phyloP scores from a whole-genome alignment of 768 basidiomycete species.

The Rhodotorula kratochvilovae region DNA sequence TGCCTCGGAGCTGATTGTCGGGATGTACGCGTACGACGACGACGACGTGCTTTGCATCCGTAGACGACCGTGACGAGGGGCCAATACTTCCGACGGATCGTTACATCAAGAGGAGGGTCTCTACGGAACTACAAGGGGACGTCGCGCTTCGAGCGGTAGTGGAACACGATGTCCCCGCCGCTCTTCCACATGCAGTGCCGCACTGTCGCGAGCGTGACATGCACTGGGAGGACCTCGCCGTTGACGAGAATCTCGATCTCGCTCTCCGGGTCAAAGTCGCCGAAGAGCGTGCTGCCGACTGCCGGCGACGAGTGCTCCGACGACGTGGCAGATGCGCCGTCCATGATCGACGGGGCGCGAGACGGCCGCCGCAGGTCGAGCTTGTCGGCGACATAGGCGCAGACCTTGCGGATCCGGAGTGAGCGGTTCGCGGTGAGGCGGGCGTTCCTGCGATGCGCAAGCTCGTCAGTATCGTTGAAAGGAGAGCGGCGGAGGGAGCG shows the following conservation, averaged over 20 bases:
- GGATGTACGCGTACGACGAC: too few species aligned
- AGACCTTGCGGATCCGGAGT: slow-evolving; percentile 77
- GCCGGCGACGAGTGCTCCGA: slow-evolving; percentile 55
- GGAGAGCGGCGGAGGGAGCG: slow-evolving; percentile 46
- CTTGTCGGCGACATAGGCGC: slow-evolving; percentile 63
- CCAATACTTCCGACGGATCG: not conserved
- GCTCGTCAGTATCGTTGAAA: not conserved
- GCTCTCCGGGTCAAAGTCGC: slow-evolving; percentile 21
- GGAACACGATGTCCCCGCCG: slow-evolving; percentile 38
- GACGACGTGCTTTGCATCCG: too few species aligned
- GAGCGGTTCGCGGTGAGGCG: slow-evolving; percentile 84
- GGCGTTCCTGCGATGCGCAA: slow-evolving; percentile 55
- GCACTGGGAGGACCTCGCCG: slow-evolving; percentile 70
- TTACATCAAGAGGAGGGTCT: not conserved
- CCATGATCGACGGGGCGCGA: slow-evolving; percentile 30
- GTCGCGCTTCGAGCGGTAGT: slow-evolving; percentile 24
- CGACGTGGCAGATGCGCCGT: slow-evolving; percentile 7
- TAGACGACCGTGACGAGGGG: too few species aligned
- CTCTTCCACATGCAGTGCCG: slow-evolving; percentile 78
- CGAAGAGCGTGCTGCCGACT: slow-evolving; percentile 10
- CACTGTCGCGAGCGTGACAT: slow-evolving; percentile 85
- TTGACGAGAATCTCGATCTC: slow-evolving; percentile 83
- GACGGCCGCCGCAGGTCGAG: slow-evolving; percentile 34
- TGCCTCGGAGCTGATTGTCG: too few species aligned
- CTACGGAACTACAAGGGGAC: not conserved